Conservation (phyloP, 495 filamentous ascomycete genomes). For the Lophium mytilinum region DNA sequence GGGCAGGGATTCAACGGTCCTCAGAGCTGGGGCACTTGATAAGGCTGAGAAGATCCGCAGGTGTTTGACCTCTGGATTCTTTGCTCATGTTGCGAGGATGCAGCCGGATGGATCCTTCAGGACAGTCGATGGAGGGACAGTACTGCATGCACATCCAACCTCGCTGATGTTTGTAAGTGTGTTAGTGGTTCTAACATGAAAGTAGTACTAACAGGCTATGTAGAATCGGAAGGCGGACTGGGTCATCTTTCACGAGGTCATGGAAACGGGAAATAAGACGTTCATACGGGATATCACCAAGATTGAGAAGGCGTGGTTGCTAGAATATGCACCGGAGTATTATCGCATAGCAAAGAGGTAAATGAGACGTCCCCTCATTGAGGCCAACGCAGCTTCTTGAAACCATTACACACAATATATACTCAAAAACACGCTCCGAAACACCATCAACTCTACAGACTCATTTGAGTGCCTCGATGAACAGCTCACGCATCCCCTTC, state of each 20-base stretch:
- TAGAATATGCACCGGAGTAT: slow-evolving; percentile 82
- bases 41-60: slow-evolving; percentile 68
- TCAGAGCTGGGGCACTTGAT: slow-evolving; percentile 33
- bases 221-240: slow-evolving; percentile 92
- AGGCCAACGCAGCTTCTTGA: background rate
- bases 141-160: slow-evolving; percentile 82
- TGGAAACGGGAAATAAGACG: slow-evolving; percentile 84
- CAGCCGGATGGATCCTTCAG: slow-evolving; percentile 87
- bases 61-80: slow-evolving; percentile 87
- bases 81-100: slow-evolving; percentile 94
- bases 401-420: background rate
- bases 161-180: slow-evolving; percentile 80
- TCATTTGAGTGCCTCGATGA: slow-evolving; percentile 53
- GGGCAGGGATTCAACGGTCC: slow-evolving; percentile 28
- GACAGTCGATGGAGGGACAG: slow-evolving; percentile 63
- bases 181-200: background rate
- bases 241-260: slow-evolving; percentile 93
- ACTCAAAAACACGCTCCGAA: background rate
- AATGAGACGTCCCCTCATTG: background rate
- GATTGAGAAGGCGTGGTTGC: slow-evolving; percentile 82
- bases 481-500: slow-evolving; percentile 88
- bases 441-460: background rate
- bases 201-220: slow-evolving; percentile 15
- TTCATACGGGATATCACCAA: slow-evolving; percentile 88
- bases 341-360: slow-evolving; percentile 45